phyloP scores from a whole-genome alignment of 805 yeast genomes.

The Wickerhamiella azymoides region DNA sequence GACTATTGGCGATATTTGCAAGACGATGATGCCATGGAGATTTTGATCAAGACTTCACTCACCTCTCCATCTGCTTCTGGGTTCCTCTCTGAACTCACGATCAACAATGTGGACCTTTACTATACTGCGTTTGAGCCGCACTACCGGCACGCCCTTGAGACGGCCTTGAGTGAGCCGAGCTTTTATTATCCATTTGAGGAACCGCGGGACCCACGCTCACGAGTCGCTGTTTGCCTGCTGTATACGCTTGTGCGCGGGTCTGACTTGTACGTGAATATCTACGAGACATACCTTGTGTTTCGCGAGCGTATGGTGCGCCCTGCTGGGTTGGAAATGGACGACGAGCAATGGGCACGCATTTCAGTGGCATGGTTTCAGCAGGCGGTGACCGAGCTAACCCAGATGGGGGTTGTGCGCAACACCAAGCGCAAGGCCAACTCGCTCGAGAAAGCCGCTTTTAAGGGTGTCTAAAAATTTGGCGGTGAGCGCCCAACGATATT shows the following conservation, averaged over 20 bases:
- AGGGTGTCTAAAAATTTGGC: constrained; percentile 39
- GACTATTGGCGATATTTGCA: no score
- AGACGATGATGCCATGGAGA: background rate
- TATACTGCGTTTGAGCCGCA: constrained; percentile 32
- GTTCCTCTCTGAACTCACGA: constrained; percentile 22
- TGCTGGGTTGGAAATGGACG: constrained; percentile 20
- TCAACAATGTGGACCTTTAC: constrained; percentile 25
- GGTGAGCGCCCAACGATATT: no score
- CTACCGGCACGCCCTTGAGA: constrained; percentile 30
- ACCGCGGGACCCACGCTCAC: constrained; percentile 12
- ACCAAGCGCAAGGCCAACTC: constrained; percentile 44
- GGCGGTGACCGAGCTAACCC: constrained; percentile 53
- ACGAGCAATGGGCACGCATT: constrained; percentile 43
- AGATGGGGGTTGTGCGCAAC: constrained; percentile 56
- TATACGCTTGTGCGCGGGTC: constrained; percentile 71
- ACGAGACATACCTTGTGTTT: constrained; percentile 53
- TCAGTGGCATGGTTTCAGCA: constrained; percentile 63
- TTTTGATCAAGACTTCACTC: no score
- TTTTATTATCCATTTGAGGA: constrained; percentile 10
- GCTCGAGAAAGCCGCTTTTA: constrained; percentile 62
- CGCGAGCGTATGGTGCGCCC: constrained; percentile 23
- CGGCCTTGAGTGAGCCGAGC: constrained; percentile 32
- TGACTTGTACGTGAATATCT: constrained; percentile 49
- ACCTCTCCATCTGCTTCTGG: no score
- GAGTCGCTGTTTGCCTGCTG: constrained; percentile 42